Evolutionary conservation across 2,329 filamentous ascomycete genomes (phyloP), one percentile per base, ranked within the genome.

Genomic region (Colletotrichum lentis): DNA sequence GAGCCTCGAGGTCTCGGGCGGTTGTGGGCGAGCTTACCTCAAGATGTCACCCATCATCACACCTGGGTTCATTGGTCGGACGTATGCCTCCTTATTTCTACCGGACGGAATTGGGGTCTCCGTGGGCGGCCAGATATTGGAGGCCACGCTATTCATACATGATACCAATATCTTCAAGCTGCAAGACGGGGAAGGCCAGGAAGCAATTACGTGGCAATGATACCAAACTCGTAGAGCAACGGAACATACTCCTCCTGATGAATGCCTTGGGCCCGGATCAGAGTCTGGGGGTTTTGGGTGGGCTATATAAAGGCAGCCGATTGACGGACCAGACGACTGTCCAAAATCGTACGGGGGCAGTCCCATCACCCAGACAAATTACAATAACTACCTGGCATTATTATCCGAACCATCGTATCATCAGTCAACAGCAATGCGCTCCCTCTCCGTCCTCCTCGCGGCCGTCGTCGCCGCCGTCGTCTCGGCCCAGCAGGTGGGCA

Each of bases 401-500:
- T 24, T 24, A 24, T 24, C 24, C 24, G 24, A 24, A 4, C 24
- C 24, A 35, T 35, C 31, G 31, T 35, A 27, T 5, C 27, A 27
- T 27, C 5, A 35, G 39, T 18, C 54, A 46, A 39, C 24, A n/a
- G n/a, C n/a, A n/a, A 69, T 69, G 62, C 62, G 37, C 35, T 65
- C 62, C 12, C 54, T 82, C 71, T 74, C 77, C 58, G 76, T 79
- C 67, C 76, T 85, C 66, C 73, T 84, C 70, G 79, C 80, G 59
- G 73, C 57, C 18, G 35, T 55, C 62, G 52, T 62, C 18, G 35
- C 52, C 62, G 52, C 67, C 18, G 69, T 60, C 14, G 62, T 62
- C 27, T 63, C 77, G 54, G 84, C 83, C 62, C 86, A 89, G 75
- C 80, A 85, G 74, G 83, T 79, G 67, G 86, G 86, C 75, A 80